A percentile compares a stretch with the other conserved stretches of the same genome.
phyloP scores from a whole-genome alignment of 768 basidiomycete genomes.

The Pholiota microspora region DNA sequence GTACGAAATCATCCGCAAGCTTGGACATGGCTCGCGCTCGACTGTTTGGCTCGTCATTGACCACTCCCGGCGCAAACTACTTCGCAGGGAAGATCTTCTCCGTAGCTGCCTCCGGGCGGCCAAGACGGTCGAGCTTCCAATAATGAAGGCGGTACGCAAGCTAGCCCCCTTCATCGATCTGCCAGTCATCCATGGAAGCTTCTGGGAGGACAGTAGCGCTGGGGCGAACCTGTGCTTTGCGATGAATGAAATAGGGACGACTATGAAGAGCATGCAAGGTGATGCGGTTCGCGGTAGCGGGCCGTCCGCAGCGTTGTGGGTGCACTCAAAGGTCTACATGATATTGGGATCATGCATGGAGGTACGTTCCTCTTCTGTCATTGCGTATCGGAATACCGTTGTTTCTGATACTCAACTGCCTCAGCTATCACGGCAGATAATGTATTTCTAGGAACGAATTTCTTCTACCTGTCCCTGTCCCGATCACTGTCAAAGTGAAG shows the following conservation, averaged over 20 bases:
- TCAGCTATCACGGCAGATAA: not conserved
- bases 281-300: not conserved
- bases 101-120: not conserved
- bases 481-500: not conserved
- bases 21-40: slow-evolving; percentile 17
- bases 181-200: not conserved
- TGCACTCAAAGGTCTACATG: not conserved
- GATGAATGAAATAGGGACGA: not conserved
- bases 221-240: not conserved
- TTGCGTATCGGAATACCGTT: not conserved
- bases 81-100: slow-evolving; percentile 14
- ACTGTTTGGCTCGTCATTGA: slow-evolving; percentile 12
- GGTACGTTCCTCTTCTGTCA: not conserved
- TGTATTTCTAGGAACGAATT: not conserved
- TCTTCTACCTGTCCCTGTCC: not conserved
- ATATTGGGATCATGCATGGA: not conserved
- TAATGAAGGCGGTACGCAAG: not conserved
- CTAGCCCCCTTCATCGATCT: not conserved
- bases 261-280: not conserved
- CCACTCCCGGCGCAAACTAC: not conserved
- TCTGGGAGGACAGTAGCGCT: not conserved
- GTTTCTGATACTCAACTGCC: not conserved
- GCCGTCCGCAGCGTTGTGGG: not conserved
- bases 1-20: slow-evolving; percentile 18
- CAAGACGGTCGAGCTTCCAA: not conserved